Conservation (phyloP, 441 rosid species). For the Gossypium lobatum region DNA sequence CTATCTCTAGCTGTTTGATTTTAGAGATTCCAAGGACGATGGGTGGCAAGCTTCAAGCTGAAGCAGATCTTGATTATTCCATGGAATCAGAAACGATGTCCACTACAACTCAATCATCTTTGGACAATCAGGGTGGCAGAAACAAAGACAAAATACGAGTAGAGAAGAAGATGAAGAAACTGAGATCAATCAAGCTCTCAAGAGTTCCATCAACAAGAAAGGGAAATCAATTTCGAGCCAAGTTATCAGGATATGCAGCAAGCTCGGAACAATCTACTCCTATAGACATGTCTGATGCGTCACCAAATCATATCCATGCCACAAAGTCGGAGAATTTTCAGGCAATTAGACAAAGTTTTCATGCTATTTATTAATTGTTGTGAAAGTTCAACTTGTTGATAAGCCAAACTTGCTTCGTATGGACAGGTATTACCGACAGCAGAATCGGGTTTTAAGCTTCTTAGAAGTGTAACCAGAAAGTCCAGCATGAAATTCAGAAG, state of each 20-base stretch:
- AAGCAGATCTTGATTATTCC: constrained; percentile 27
- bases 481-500: constrained; percentile 49
- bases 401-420: background rate
- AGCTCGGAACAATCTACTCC: constrained; percentile 37
- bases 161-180: constrained; percentile 35
- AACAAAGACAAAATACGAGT: constrained; percentile 23
- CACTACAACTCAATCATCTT: constrained; percentile 20
- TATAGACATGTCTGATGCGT: constrained; percentile 30
- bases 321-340: constrained; percentile 32
- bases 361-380: background rate
- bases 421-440: constrained; percentile 40
- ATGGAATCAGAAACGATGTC: constrained; percentile 22
- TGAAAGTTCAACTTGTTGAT: background rate
- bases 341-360: constrained; percentile 32
- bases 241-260: constrained; percentile 36
- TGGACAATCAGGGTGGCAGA: constrained; percentile 27
- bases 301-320: constrained; percentile 32
- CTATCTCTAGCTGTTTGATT: background rate
- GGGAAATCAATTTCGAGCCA: constrained; percentile 22
- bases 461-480: constrained; percentile 37
- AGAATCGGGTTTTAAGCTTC: constrained; percentile 34
- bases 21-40: constrained; percentile 17
- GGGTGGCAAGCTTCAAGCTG: constrained; percentile 12
- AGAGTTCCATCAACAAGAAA: constrained; percentile 30
- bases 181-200: constrained; percentile 43